Base-by-base conservation (phyloP, 2,329 filamentous ascomycete species). In the Grosmannia huntii region DNA sequence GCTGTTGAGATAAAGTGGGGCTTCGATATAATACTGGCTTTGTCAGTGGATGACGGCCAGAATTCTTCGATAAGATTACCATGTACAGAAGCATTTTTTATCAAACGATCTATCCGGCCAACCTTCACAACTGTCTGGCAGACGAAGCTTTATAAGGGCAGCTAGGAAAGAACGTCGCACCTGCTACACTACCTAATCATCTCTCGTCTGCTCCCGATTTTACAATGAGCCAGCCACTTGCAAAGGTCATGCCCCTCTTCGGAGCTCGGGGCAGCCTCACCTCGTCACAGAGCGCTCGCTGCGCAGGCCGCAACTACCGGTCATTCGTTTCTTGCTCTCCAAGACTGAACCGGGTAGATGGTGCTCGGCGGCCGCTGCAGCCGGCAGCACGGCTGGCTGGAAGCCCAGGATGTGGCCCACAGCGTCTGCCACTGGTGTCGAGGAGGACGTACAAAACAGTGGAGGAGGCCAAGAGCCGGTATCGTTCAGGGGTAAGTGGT, bases 381-480 rank as follows among this genome's bases (percentile, higher is more conserved):
- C n/a, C 53, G 6, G 27, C 59, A 14, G 49, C 55, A 33, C 56
- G 55, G 57, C 27, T 48, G 21, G 49, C 41, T 16, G 51, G 57
- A 14, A 27, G 36, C 36, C 55, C 12, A 36, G 41, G 3, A n/a
- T 62, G 14, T 62, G 63, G 46, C 66, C 61, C 58, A 49, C 60
- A 31, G 53, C 61, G 49, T 49, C 65, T 67, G 62, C 65, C 67
- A 57, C 56, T 66, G 60, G 63, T 68, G 57, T 71, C 74, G 61
- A 68, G 71, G 59, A 67, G 73, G 38, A 71, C 68, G 59, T 73
- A 67, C 65, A 81, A 79, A 70, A 81, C 80, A 10, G 75, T 83
- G 27, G 80, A 83, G 65, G 75, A 83, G 71, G 78, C 78, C 53
- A 80, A 78, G 71, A 82, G 78, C 68, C 72, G 79, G 62, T 76